Percentiles rank a stretch among this genome's conserved stretches.
phyloP scores from a whole-genome alignment of 192 early-diverging fungal species.

The Backusella australiensis region DNA sequence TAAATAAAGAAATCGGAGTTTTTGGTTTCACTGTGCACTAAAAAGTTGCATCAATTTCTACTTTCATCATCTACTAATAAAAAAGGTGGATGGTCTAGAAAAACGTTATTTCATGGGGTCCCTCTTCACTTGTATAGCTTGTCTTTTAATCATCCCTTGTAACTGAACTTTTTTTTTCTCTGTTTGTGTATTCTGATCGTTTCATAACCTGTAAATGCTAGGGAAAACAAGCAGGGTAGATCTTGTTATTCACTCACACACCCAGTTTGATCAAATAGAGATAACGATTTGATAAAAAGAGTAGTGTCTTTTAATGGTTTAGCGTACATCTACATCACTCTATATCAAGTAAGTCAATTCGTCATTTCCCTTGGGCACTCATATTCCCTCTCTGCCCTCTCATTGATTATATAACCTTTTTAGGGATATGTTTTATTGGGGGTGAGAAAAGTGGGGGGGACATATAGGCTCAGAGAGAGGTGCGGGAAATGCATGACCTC shows the following conservation, averaged over 20 bases:
- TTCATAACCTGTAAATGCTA: neutral
- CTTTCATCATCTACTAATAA: neutral
- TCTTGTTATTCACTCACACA: neutral
- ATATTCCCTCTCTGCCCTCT: neutral
- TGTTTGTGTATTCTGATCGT: neutral
- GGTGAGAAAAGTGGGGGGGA: no score
- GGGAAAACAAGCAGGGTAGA: neutral
- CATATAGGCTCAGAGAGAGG: neutral
- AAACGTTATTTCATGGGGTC: neutral
- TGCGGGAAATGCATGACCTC: neutral
- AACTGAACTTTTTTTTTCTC: no score
- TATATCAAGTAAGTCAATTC: slow-evolving; percentile 2
- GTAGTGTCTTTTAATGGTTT: neutral
- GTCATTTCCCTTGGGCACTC: neutral
- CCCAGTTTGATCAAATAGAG: slow-evolving; percentile 9
- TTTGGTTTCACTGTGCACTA: neutral
- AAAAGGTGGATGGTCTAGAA: neutral
- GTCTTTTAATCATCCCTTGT: neutral
- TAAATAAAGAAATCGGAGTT: neutral
- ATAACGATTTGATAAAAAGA: slow-evolving; percentile 4
- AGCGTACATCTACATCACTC: neutral
- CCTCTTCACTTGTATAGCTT: neutral
- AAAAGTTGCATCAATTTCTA: neutral
- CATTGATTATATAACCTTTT: neutral
- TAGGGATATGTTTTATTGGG: neutral